Evolutionary conservation across 1,139 yeast species (phyloP), one percentile per base, ranked within the genome.

Genomic region (Kazachstania sp.): DNA sequence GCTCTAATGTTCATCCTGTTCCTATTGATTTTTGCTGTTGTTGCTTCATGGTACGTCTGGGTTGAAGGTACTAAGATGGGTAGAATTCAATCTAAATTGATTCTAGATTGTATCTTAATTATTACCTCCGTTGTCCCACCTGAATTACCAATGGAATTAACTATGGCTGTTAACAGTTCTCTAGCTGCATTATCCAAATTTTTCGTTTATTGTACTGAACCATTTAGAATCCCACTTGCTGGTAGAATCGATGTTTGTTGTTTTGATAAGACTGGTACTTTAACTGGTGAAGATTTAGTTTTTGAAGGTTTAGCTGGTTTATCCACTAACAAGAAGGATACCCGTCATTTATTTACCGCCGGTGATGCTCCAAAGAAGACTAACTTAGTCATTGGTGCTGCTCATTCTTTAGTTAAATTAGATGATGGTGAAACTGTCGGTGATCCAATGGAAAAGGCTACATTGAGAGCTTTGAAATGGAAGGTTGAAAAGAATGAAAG

Each of bases 11-110:
- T 92, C 67, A 92, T 92, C 63, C 74, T 90, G 56, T 94, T 92
- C 71, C 75, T 92, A 65, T 77, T 94, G 58, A 73, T 86, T 35
- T 92, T 92, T 63, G 98, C 99, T 52, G 77, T 94, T 65, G 87
- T 88, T 60, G 98, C 99, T 37, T 83, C 95, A 34, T 86, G 96
- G 88, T 94, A 92, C 64, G 98, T 92, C 47, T 92, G 99, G 99
- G 84, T 84, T 51, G 96, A 92, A 70, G 98, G 99, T 69, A 84
- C 95, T 37, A 82, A 77, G 67, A 83, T 86, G 86, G 97, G 96
- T 59, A 84, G 98, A 71, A 79, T 86, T 59, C 95, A 92, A 68
- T 86, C 95, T 48, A 92, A 92, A 70, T 78, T 92, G 64, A 83
- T 92, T 57, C 77, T 92, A 64, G 97, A 92, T 69, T 94, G 98